A percentile compares a stretch with the other conserved stretches of the same genome.
Evolutionary conservation across 352 stramenopile genomes (phyloP).

Genomic region (Albugo laibachii): DNA sequence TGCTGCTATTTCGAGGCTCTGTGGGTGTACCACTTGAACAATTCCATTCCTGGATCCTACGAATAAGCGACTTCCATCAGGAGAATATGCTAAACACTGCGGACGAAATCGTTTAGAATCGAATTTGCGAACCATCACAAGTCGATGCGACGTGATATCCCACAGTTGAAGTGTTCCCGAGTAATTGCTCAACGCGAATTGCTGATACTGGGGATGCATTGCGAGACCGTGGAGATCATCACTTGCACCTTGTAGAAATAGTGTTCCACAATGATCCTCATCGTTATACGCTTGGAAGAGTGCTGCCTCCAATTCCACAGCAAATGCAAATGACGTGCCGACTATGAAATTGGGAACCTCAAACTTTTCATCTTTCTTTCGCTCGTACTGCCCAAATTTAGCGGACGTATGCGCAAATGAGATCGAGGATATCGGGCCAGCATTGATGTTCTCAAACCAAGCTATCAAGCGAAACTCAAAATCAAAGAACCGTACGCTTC

Average conservation of each 20-base stretch:
- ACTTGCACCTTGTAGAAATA: constrained; percentile 82
- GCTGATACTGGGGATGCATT: constrained; percentile 42
- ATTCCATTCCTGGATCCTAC: constrained; percentile 74
- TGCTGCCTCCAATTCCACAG: constrained; percentile 56
- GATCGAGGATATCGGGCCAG: constrained; percentile 70
- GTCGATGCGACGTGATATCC: constrained; percentile 70
- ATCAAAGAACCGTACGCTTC: constrained; percentile 85
- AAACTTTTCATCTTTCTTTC: constrained; percentile 27
- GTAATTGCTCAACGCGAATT: constrained; percentile 65
- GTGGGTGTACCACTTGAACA: constrained; percentile 68
- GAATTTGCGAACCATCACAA: constrained; percentile 73
- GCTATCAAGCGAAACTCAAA: constrained; percentile 83
- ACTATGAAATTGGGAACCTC: constrained; percentile 83
- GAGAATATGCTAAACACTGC: constrained; percentile 64
- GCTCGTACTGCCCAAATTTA: constrained; percentile 3
- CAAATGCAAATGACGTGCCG: constrained; percentile 64
- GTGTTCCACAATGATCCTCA: constrained; percentile 68
- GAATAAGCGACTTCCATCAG: constrained; percentile 53
- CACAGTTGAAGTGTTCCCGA: constrained; percentile 79
- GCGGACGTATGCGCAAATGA: constrained; percentile 41
- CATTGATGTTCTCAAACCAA: constrained; percentile 89
- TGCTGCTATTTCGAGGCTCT: constrained; percentile 54
- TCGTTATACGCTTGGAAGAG: constrained; percentile 77
- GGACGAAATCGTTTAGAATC: constrained; percentile 40
- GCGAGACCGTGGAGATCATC: constrained; percentile 69